Evolutionary conservation across 2,329 filamentous ascomycete genomes (phyloP), one percentile per base, ranked within the genome.

Genomic region (Ascochyta clinopodiicola): DNA sequence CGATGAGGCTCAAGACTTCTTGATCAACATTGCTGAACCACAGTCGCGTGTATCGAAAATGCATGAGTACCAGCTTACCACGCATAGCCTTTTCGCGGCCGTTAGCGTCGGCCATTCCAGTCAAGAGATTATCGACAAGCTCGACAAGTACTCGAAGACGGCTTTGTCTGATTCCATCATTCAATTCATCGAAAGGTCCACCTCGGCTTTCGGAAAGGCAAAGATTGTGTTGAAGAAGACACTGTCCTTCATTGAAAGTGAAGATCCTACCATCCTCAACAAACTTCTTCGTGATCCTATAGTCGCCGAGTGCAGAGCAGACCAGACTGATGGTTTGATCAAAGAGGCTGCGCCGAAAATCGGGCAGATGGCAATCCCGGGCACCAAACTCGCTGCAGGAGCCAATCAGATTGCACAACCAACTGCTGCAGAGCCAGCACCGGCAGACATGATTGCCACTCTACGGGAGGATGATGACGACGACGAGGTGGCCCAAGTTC

Each of bases 1-100:
- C 53, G 85, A 89, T 53, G 89, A 93, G 69, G 94, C 92, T 0
- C 92, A 96, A 72, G 92, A 96, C 74, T 96, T 99, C 73, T 81
- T 99, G 56, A 96, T 96, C 67, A 96, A 95, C 42, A 94, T 99
- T 65, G 91, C 94, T 60, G 94, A 99, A 78, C 95, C 94, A 17
- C 82, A 94, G 56, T 97, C 93, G 32, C 87, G 94, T 56, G 94
- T 95, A 54, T 90, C 88, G 5, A 94, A 92, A 70, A 86, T 98
- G 61, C 95, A 98, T 79, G 94, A 99, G 77, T 98, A 98, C 76
- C 86, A 88, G 51, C 84, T 99, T 67, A 97, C 92, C 2, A 88
- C 90, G 22, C 93, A 98, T 77, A 96, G 92, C 76, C 82, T 99
- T 49, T 97, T 98, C 76, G 94, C 95, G 27, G 95, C 95, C 36